Evolutionary conservation across 805 yeast species (phyloP).

Genomic region (Priceomyces fermenticarens): DNA sequence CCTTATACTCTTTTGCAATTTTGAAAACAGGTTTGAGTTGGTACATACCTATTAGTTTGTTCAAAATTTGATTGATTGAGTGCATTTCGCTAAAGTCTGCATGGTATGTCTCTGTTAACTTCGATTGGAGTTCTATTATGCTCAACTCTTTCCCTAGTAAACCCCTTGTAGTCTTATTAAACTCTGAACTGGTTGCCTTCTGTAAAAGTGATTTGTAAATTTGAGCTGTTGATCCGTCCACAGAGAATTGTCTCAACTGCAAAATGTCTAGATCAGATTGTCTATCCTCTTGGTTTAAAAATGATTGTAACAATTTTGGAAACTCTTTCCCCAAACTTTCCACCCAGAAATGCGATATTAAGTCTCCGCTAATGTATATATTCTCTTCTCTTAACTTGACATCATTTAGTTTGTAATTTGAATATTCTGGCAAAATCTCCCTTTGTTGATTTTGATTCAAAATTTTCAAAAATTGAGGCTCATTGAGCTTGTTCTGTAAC

Average conservation of each 20-base stretch:
- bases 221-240: slow-evolving; percentile 16
- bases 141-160: slow-evolving; percentile 27
- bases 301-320: slow-evolving; percentile 22
- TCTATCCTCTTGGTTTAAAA: slow-evolving; percentile 29
- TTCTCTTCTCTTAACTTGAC: slow-evolving; percentile 15
- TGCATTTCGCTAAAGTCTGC: slow-evolving; percentile 23
- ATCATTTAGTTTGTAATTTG: slow-evolving; percentile 18
- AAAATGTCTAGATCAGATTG: slow-evolving; percentile 15
- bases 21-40: slow-evolving; percentile 34
- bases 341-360: slow-evolving; percentile 38
- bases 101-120: slow-evolving; percentile 32
- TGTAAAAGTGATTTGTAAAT: slow-evolving; percentile 22
- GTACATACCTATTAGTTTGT: slow-evolving; percentile 29
- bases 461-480: slow-evolving; percentile 67
- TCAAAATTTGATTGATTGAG: slow-evolving; percentile 24
- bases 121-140: slow-evolving; percentile 29
- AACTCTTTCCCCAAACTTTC: slow-evolving; percentile 25
- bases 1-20: slow-evolving; percentile 30
- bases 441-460: slow-evolving; percentile 47
- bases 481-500: slow-evolving; percentile 52
- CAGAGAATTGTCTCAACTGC: slow-evolving; percentile 15
- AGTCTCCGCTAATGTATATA: slow-evolving; percentile 33
- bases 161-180: slow-evolving; percentile 17
- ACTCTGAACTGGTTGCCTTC: slow-evolving; percentile 17
- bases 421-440: slow-evolving; percentile 26